Base-by-base conservation (phyloP, 1,284 basidiomycete species). In the Rhodotorula sp. region DNA sequence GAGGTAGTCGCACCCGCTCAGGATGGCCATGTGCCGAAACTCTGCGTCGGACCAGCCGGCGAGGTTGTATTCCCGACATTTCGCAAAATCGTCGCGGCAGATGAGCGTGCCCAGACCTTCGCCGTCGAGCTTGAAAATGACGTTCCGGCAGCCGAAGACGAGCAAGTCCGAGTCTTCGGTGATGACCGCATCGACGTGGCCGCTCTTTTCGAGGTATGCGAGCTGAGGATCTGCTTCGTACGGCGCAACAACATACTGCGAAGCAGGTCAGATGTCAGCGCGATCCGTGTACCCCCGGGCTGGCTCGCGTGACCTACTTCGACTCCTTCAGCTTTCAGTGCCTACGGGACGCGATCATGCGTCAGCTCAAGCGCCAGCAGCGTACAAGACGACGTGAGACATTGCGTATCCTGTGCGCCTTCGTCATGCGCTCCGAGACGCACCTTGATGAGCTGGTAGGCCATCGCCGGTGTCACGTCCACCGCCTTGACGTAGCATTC, bases 181-280 rank as follows among this genome's bases (percentile, higher is more conserved):
- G 77, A 99, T 87, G 79, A 99, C 90, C 5, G 89, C 96, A 79
- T 96, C 89, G 62, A 96, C 92, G 61, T 91, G 79, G 20, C 92
- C 91, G 56, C 84, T 82, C 58, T 87, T 87, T 79, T 99, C 96
- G 60, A 99, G 85, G 81, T 89, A 98, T 65, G 93, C 91, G 69
- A 99, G 86, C 81, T 99, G 96, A 0, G 96, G 94, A 79, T 99
- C 96, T 0, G 96, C 96, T 83, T 99, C 96, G 81, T 99, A 99
- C 0, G 96, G 96, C 7, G 96, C 96, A 8, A 99, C 96, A 37
- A 99, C 84, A 79, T 96, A 98, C 33, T 86, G 66, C 12, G 22
- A 15, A 14, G 30, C n/a, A 8, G 2, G 20, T 1, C 1, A 1
- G 51, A 29, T 4, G 48, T 51, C 30, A 62, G 64, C 17, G 24